phyloP scores from a whole-genome alignment of 2,329 filamentous ascomycete genomes.

The Neophaeococcomyces mojaviensis region DNA sequence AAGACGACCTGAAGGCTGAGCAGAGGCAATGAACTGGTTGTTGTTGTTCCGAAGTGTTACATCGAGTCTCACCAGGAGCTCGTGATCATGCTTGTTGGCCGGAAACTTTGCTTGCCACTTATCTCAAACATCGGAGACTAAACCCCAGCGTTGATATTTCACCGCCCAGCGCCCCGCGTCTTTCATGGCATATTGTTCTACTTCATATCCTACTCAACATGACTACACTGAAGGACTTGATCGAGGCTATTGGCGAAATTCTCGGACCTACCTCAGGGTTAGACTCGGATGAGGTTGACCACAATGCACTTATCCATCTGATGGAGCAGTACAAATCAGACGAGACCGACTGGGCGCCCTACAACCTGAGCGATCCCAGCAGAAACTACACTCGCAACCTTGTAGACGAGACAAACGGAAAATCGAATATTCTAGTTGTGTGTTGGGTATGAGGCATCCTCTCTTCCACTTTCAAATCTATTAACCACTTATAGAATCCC shows the following conservation, averaged over 20 bases:
- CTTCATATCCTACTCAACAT: not conserved
- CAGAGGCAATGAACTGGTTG: not conserved
- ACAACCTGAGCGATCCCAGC: slow-evolving; percentile 63
- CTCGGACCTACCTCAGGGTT: slow-evolving; percentile 76
- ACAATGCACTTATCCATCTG: slow-evolving; percentile 59
- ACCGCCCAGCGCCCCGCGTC: not conserved
- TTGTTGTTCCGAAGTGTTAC: not conserved
- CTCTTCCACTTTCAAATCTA: not conserved
- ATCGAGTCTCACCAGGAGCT: too few relatives aligned
- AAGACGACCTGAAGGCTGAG: too few relatives aligned
- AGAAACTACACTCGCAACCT: slow-evolving; percentile 78
- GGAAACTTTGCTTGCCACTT: slow-evolving; percentile 7
- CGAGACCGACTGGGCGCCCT: slow-evolving; percentile 63
- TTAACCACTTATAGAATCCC: slow-evolving; percentile 58
- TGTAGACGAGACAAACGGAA: slow-evolving; percentile 81
- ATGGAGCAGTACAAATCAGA: slow-evolving; percentile 69
- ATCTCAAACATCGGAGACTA: slow-evolving; percentile 4
- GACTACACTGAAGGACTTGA: slow-evolving; percentile 57
- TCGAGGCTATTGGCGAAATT: slow-evolving; percentile 62
- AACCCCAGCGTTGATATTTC: not conserved
- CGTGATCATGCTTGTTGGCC: not conserved
- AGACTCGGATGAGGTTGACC: slow-evolving; percentile 72
- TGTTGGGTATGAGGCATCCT: slow-evolving; percentile 7
- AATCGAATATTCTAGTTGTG: slow-evolving; percentile 60
- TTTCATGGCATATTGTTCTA: not conserved